Base-by-base conservation (phyloP, 1,284 basidiomycete species). In the Cutaneotrichosporon sp. region DNA sequence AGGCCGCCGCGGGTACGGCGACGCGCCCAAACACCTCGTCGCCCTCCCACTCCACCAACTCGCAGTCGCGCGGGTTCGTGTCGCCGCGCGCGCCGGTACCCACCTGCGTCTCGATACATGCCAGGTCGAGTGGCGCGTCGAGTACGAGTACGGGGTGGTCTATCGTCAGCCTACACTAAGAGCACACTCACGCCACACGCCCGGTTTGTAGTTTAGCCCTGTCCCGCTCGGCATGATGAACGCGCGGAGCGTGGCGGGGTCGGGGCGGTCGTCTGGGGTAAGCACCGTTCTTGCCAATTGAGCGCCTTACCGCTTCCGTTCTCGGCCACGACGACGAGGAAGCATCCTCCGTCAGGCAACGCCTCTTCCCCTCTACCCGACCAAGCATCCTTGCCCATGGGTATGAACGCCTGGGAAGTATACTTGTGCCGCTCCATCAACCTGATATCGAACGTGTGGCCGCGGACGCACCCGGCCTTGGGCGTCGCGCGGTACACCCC, bases 171-270 rank as follows among this genome's bases (percentile, higher is more conserved):
- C 4, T 8, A 26, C 20, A 42, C 18, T n/a, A 23, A 22, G 33
- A 3, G 43, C 14, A n/a, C 43, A 83, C 87, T 81, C 63, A 90
- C 90, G 92, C 93, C 93, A 97, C 51, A 89, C 77, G 7, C 83
- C 89, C 2, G 81, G 81, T 51, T 83, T 77, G 70, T 97, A 97
- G 41, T 87, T 82, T 47, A 97, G 81, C 0, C 90, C 91, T 65
- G 92, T 89, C 1, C 81, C 80, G 2, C 81, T 77, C 45, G 55
- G 53, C 46, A 60, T 55, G 41, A 55, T 55, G 59, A 66, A 66
- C 22, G 65, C 49, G 48, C 58, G 52, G 63, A 90, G 61, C 0
- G 82, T 87, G 41, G 67, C 62, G 47, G 88, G 62, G 66, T 93
- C 85, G 1, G 92, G 93, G 59, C 78, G 78, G 68, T 86, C 87